phyloP scores from a whole-genome alignment of 805 yeast species.

The Metschnikowia gelsemii region DNA sequence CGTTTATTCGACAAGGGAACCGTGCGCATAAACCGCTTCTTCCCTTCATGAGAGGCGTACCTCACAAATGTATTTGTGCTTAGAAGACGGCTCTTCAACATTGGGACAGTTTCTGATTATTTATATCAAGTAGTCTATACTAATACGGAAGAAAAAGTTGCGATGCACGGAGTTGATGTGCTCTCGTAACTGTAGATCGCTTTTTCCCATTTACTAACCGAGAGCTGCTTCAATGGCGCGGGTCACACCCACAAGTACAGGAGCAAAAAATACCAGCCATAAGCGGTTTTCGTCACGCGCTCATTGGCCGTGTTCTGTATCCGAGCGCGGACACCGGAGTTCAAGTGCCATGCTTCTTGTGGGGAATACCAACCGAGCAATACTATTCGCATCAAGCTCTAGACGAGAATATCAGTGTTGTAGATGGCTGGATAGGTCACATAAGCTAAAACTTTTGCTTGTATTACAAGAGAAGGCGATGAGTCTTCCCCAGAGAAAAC shows the following conservation, averaged over 20 bases:
- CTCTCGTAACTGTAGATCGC: neutral
- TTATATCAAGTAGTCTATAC: neutral
- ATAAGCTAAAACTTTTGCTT: no score
- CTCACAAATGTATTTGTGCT: conserved; percentile 15
- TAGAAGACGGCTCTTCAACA: conserved; percentile 16
- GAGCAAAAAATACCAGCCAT: conserved; percentile 4
- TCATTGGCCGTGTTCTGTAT: conserved; percentile 13
- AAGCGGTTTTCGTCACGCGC: conserved; percentile 13
- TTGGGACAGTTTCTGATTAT: neutral
- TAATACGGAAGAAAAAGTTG: neutral
- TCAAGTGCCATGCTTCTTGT: conserved; percentile 1
- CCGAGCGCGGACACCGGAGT: conserved; percentile 18
- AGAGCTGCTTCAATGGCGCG: conserved; percentile 5
- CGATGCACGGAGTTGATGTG: neutral
- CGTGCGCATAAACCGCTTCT: conserved; percentile 30
- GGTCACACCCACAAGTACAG: conserved; percentile 8
- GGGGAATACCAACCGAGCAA: neutral
- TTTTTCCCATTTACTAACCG: conserved; percentile 3
- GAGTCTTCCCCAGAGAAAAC: no score
- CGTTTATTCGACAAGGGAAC: conserved; percentile 21
- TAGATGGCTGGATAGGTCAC: no score
- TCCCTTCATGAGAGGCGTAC: conserved; percentile 17
- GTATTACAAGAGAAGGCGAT: no score
- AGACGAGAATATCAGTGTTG: no score
- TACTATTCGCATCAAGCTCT: no score